A percentile compares a stretch with the other conserved stretches of the same genome.
These are phyloP conservation scores for Pleurotus giganteus DNA, from an alignment of 768 basidiomycete genomes.

Conservation along the genomic window DNA sequence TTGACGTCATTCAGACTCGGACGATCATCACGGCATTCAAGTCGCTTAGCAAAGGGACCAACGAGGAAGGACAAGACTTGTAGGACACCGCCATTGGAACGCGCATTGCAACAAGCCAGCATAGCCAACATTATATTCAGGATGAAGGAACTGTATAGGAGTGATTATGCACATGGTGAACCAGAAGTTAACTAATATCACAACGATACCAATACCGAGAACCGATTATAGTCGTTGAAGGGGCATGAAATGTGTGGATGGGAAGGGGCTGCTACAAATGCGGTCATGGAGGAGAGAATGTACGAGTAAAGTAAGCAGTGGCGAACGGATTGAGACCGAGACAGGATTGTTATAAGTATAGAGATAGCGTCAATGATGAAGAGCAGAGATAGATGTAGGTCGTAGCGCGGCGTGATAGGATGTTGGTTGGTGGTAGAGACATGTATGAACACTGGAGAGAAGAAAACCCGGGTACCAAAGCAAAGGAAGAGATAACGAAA, in stretches of 20 bases:
- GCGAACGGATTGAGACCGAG: conserved; percentile 3
- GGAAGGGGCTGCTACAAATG: conserved; percentile 1
- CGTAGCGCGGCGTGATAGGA: conserved; percentile 3
- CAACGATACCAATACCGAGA: too few species aligned
- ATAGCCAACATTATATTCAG: too few species aligned
- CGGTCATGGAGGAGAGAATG: conserved; percentile 2
- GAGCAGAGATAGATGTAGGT: background rate
- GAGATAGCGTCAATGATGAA: conserved; percentile 8
- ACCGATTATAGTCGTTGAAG: background rate
- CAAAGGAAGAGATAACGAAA: background rate
- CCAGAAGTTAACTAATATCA: too few species aligned
- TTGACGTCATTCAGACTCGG: too few species aligned
- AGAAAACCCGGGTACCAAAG: background rate
- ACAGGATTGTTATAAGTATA: conserved; percentile 3
- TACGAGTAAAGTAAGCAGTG: conserved; percentile 6
- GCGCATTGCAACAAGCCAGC: too few species aligned
- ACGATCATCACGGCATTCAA: too few species aligned
- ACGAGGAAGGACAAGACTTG: too few species aligned
- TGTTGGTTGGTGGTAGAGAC: too few species aligned
- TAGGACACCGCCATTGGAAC: too few species aligned
- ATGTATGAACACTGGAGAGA: background rate
- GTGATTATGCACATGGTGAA: too few species aligned
- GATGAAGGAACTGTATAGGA: too few species aligned
- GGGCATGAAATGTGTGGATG: background rate
- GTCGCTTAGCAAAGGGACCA: too few species aligned